Base-by-base conservation (phyloP, 148 eudicot species). In the Rhododendron ferrugineum region DNA sequence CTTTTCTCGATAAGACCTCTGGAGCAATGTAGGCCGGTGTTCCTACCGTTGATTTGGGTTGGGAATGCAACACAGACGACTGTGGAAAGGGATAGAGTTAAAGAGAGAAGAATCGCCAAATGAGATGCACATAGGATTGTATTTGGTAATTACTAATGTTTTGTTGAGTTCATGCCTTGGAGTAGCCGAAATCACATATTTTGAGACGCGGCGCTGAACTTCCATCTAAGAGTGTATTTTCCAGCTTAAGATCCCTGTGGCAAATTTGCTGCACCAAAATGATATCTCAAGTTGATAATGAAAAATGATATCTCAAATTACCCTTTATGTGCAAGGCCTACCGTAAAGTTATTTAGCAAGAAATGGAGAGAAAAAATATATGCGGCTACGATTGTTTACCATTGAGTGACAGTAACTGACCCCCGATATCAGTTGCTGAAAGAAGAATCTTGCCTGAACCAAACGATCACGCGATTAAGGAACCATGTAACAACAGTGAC, bases 101-200 rank as follows among this genome's bases (percentile, higher is more conserved):
- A 13, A 28, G 34, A 66, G 34, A 66, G 18, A 68, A 26, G 28
- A 62, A 62, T 62, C 13, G 28, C 26, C 11, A 14, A 15, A 16
- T 54, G 22, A 64, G 10, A 64, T n/a, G 30, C 11, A 23, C 30
- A 64, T n/a, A 64, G 8, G 11, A 23, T 64, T n/a, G 26, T 64
- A 26, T n/a, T n/a, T 64, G 26, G 5, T 8, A 26, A n/a, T 64
- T 9, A 40, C 37, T 36, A 7, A 82, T 72, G 76, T 68, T 11
- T 83, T 0, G 72, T 32, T 5, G 16, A 62, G 36, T 3, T 44
- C 11, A 64, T 77, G 87, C 95, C 95, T 93, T 93, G 11, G 95
- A 92, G 88, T 93, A 93, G 3, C 95, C 94, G 80, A 93, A 93
- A 85, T 93, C 95, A 52, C 95, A 93, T 81, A 93, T 93, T 87